A percentile compares a stretch with the other conserved stretches of the same genome.
Conservation (phyloP, 805 yeast species). For the Candida loeiensis region DNA sequence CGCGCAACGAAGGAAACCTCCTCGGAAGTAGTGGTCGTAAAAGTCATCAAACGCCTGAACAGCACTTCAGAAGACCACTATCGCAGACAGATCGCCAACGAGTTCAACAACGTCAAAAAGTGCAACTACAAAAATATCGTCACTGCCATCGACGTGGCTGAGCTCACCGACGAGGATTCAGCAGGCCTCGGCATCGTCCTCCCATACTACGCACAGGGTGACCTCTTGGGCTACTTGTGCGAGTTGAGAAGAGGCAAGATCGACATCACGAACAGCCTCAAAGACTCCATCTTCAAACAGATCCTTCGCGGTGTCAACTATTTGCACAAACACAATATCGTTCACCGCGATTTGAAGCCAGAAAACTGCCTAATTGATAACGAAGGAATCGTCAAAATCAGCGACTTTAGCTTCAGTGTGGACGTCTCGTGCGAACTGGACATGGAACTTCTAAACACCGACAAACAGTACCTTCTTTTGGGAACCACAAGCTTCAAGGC, state of each 20-base stretch:
- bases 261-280: conserved; percentile 29
- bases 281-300: conserved; percentile 46
- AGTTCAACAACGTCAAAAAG: conserved; percentile 25
- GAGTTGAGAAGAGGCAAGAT: conserved; percentile 34
- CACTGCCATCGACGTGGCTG: conserved; percentile 24
- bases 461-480: conserved; percentile 25
- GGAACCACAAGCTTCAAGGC: conserved; percentile 56
- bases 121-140: conserved; percentile 30
- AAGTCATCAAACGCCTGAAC: conserved; percentile 24
- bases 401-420: conserved; percentile 50
- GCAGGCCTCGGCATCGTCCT: conserved; percentile 33
- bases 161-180: conserved; percentile 10
- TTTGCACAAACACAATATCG: conserved; percentile 41
- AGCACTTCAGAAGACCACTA: conserved; percentile 15
- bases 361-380: conserved; percentile 49
- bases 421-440: conserved; percentile 24
- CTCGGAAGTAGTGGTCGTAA: conserved; percentile 25
- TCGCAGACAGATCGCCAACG: conserved; percentile 15
- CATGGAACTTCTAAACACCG: conserved; percentile 15
- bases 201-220: conserved; percentile 47
- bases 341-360: conserved; percentile 53
- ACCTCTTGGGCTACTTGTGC: conserved; percentile 43
- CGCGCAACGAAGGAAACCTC: conserved; percentile 26
- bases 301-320: conserved; percentile 43
- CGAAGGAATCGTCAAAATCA: conserved; percentile 42